Percentiles rank a stretch among this genome's conserved stretches.
phyloP scores from a whole-genome alignment of 495 filamentous ascomycete genomes.

The Penicillium robsamsonii region DNA sequence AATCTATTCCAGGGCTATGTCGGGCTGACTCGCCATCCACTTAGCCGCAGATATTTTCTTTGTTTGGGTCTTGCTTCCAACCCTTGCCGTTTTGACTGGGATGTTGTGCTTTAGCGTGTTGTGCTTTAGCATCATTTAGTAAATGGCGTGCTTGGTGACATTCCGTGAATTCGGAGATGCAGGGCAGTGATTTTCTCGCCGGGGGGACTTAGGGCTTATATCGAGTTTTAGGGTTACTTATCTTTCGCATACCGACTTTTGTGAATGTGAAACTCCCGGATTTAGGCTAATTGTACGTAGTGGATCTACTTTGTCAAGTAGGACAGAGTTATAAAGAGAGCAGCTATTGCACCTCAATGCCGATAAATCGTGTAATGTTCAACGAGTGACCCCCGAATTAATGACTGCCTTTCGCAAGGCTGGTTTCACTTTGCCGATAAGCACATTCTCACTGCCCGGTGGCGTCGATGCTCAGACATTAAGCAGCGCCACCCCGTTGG shows the following conservation, averaged over 20 bases:
- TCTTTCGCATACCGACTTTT: neutral
- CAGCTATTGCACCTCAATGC: neutral
- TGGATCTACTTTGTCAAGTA: neutral
- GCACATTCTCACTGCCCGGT: slow-evolving; percentile 11
- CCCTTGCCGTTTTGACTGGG: neutral
- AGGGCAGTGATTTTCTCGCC: neutral
- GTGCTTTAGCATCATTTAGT: neutral
- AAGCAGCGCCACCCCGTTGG: neutral
- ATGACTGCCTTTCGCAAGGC: neutral
- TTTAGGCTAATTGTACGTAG: neutral
- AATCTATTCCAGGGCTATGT: neutral
- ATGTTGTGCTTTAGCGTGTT: neutral
- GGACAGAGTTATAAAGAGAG: neutral
- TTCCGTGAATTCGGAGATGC: neutral
- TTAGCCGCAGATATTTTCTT: neutral
- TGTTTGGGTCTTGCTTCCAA: neutral
- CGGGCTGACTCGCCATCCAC: neutral
- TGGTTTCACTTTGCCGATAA: slow-evolving; percentile 15
- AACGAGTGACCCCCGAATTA: neutral
- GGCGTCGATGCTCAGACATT: neutral
- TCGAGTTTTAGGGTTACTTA: neutral
- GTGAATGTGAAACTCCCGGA: neutral
- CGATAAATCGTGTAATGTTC: neutral
- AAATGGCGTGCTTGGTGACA: neutral
- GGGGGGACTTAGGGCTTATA: too few species aligned